Base-by-base conservation (phyloP, 2,329 filamentous ascomycete genomes). In the Ascochyta rabiei region DNA sequence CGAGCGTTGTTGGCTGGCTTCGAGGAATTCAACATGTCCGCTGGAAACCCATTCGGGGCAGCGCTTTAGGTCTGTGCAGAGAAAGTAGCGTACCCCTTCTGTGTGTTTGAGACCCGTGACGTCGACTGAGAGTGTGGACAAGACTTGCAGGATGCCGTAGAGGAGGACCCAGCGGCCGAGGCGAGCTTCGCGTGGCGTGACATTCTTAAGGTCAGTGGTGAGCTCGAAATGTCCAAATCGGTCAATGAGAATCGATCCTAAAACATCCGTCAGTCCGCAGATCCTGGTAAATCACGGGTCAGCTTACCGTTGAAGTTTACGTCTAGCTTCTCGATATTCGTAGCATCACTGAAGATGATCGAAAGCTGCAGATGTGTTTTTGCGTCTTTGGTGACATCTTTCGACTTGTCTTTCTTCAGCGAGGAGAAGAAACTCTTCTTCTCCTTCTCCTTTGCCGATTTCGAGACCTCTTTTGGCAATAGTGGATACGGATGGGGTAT, bases 401-500 rank as follows among this genome's bases (percentile, higher is more conserved):
- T 67, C 16, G 56, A 48, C 53, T 76, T 76, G n/a, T 64, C 63
- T 51, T 73, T 75, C 59, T 72, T 76, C 45, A 74, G 35, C 4
- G 46, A 55, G 0, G 65, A 57, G 3, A 69, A 63, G 39, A 76
- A 75, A 26, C 75, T 54, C 15, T 66, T 64, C 53, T 73, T 76
- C 61, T 71, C 63, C 10, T 67, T 60, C 4, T 65, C 61, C 28
- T 68, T 69, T 12, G 56, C 49, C 4, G 50, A 49, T 33, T 63
- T 61, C 2, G 66, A 62, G 12, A 74, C 63, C 24, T 69, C 66
- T 37, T 66, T 61, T 1, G 88, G 87, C 3, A 89, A 78, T 1
- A 89, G 73, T 0, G 87, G 86, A 59, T 87, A 89, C 0, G 88
- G 86, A 54, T 88, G 82, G 0, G 87, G 74, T 28, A 77, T 74